These are phyloP conservation scores for Olyra latifolia DNA, from an alignment of 176 grass and related monocot genomes.

Conservation along the genomic window DNA sequence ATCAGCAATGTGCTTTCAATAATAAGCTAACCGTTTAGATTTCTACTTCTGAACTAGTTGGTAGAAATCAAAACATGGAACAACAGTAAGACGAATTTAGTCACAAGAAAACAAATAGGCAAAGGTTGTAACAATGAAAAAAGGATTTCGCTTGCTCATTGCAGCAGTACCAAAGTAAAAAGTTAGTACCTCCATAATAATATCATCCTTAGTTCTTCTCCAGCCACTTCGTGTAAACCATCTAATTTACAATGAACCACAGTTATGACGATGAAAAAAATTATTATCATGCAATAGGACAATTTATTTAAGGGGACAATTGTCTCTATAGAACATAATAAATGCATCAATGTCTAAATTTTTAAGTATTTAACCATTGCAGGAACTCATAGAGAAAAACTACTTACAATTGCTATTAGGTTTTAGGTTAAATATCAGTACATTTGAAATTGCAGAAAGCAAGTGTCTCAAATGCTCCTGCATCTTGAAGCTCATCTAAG, in stretches of 20 bases:
- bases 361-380: background rate
- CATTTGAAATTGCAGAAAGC: background rate
- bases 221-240: constrained; percentile 91
- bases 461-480: background rate
- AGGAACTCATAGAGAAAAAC: background rate
- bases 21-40: background rate
- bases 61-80: constrained; percentile 8
- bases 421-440: background rate
- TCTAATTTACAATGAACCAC: constrained; percentile 66
- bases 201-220: constrained; percentile 94
- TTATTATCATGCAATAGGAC: background rate
- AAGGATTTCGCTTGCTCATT: constrained; percentile 28
- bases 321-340: background rate
- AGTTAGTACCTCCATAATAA: constrained; percentile 76
- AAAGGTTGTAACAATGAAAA: constrained; percentile 25
- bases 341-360: background rate
- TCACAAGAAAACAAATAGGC: background rate
- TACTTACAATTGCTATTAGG: background rate
- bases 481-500: background rate
- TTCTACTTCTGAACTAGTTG: background rate
- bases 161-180: constrained; percentile 28
- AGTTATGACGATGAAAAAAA: constrained; percentile 14
- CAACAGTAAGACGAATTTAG: constrained; percentile 1
- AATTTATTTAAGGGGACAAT: constrained; percentile 15
- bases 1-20: constrained; percentile 1